A percentile compares a stretch with the other conserved stretches of the same genome.
phyloP scores from a whole-genome alignment of 1,284 basidiomycete genomes.

The Cryptococcus sp. region DNA sequence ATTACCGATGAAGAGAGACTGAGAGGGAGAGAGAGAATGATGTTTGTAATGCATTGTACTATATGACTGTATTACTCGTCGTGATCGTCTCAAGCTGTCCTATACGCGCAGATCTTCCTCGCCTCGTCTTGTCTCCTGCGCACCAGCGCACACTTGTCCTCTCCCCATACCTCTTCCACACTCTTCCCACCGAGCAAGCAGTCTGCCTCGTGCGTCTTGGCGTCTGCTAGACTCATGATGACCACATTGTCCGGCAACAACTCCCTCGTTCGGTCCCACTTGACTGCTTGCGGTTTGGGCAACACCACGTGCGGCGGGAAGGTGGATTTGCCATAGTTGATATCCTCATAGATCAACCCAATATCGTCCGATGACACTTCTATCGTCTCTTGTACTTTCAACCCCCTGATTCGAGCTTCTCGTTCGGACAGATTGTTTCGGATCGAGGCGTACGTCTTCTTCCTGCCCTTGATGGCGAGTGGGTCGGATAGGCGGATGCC shows the following conservation, averaged over 20 bases:
- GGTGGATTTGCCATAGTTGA: slow-evolving; percentile 70
- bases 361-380: slow-evolving; percentile 76
- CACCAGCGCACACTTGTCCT: slow-evolving; percentile 56
- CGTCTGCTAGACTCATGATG: slow-evolving; percentile 69
- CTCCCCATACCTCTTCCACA: slow-evolving; percentile 61
- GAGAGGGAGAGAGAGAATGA: not conserved
- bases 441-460: slow-evolving; percentile 76
- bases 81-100: slow-evolving; percentile 15
- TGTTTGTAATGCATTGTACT: not conserved
- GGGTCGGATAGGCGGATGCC: slow-evolving; percentile 75
- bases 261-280: slow-evolving; percentile 67
- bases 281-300: slow-evolving; percentile 50
- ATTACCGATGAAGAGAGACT: slow-evolving; percentile 9
- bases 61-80: not conserved
- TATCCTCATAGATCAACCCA: slow-evolving; percentile 76
- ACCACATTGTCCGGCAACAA: slow-evolving; percentile 71
- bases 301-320: slow-evolving; percentile 70
- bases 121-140: slow-evolving; percentile 48
- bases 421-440: slow-evolving; percentile 66
- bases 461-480: slow-evolving; percentile 72
- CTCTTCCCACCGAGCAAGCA: slow-evolving; percentile 48
- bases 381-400: slow-evolving; percentile 43
- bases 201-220: slow-evolving; percentile 59
- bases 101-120: slow-evolving; percentile 48
- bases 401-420: slow-evolving; percentile 19